Evolutionary conservation across 352 stramenopile genomes (phyloP).

Genomic region (Phytophthora colocasiae): DNA sequence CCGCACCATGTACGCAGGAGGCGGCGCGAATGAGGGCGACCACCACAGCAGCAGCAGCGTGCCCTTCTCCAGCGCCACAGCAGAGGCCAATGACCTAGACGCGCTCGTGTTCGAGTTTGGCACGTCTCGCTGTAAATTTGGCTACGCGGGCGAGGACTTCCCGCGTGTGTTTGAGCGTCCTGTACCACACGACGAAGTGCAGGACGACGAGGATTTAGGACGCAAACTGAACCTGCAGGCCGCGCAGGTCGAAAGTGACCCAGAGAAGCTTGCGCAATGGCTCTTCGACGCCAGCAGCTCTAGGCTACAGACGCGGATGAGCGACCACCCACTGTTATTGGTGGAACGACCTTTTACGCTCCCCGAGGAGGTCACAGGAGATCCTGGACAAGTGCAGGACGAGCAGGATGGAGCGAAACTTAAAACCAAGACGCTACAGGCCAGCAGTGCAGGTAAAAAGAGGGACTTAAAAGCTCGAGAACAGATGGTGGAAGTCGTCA

Average conservation of each 20-base stretch:
- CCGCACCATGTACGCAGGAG: constrained; percentile 42
- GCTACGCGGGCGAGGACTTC: constrained; percentile 90
- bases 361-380: constrained; percentile 46
- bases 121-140: constrained; percentile 78
- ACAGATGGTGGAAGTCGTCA: constrained; percentile 81
- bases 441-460: constrained; percentile 57
- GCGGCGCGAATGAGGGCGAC: constrained; percentile 41
- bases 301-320: constrained; percentile 59
- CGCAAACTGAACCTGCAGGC: constrained; percentile 24
- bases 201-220: constrained; percentile 27
- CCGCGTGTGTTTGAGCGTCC: constrained; percentile 75
- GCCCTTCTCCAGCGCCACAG: constrained; percentile 54
- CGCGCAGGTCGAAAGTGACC: constrained; percentile 62
- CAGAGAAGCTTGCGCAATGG: constrained; percentile 71
- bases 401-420: constrained; percentile 27
- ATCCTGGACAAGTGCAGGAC: constrained; percentile 23
- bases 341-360: constrained; percentile 74
- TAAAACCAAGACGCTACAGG: constrained; percentile 14
- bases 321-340: constrained; percentile 69
- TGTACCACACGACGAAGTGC: constrained; percentile 20
- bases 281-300: constrained; percentile 62
- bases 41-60: constrained; percentile 29
- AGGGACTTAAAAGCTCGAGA: constrained; percentile 60
- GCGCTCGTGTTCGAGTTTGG: constrained; percentile 85
- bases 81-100: constrained; percentile 78